These are phyloP conservation scores for Talaromyces sp. DNA, from an alignment of 2,329 filamentous ascomycete genomes.

Conservation along the genomic window DNA sequence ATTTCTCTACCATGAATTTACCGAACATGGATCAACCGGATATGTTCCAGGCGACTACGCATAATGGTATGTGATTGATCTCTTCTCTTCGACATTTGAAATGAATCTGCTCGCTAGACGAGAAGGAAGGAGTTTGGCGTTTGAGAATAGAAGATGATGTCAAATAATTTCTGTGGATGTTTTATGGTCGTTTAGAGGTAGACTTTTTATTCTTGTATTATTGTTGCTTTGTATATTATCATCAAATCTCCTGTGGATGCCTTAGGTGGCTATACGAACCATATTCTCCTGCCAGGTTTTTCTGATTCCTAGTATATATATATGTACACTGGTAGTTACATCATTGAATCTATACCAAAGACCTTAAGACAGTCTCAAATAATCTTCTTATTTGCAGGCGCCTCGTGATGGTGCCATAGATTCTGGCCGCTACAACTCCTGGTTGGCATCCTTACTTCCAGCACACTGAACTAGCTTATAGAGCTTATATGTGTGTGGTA, in stretches of 20 bases:
- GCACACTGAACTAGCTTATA: too few species aligned
- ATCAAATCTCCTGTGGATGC: not conserved
- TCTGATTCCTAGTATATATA: too few species aligned
- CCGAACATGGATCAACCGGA: conserved; percentile 34
- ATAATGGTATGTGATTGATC: conserved; percentile 25
- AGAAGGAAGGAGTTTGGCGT: conserved; percentile 22
- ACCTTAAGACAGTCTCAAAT: too few species aligned
- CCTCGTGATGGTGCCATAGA: too few species aligned
- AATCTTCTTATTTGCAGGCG: too few species aligned
- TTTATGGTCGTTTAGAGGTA: not conserved
- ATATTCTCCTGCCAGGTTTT: too few species aligned
- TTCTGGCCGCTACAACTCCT: too few species aligned
- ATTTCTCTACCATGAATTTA: conserved; percentile 40
- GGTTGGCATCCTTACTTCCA: too few species aligned
- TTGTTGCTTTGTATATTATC: not conserved
- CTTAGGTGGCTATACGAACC: too few species aligned
- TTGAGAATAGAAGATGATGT: conserved; percentile 20
- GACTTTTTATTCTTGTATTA: conserved; percentile 5
- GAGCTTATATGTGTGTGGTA: too few species aligned
- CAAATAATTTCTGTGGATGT: not conserved
- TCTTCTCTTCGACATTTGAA: not conserved
- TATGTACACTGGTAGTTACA: too few species aligned
- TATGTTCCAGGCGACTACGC: conserved; percentile 26
- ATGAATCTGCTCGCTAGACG: not conserved
- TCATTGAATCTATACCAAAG: too few species aligned